phyloP scores from a whole-genome alignment of 441 rosid genomes.

The Eruca vesicaria region DNA sequence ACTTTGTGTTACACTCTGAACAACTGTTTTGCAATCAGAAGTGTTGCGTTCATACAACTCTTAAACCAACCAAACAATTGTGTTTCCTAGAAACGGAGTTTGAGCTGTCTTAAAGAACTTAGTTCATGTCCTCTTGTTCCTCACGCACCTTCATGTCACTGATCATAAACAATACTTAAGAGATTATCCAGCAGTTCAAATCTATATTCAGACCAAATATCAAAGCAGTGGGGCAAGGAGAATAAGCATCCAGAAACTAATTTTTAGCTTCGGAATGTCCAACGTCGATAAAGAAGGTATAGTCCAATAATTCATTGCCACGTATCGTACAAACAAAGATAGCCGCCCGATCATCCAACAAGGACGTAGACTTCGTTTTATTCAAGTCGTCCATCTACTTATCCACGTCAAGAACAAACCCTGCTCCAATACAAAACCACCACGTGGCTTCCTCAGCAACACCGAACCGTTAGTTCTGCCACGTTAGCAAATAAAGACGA shows the following conservation, averaged over 20 bases:
- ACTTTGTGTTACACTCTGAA: not conserved
- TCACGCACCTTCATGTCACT: not conserved
- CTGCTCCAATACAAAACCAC: not conserved
- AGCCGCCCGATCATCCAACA: slow-evolving; percentile 6
- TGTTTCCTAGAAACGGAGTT: not conserved
- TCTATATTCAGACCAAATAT: not conserved
- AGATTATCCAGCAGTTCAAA: not conserved
- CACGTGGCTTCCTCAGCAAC: not conserved
- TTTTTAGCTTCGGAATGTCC: not conserved
- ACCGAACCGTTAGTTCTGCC: slow-evolving; percentile 20
- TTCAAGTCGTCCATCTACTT: slow-evolving; percentile 16
- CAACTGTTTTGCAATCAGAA: too few species aligned
- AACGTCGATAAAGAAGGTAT: not conserved
- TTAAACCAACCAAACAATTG: not conserved
- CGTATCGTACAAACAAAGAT: not conserved
- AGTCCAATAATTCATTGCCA: not conserved
- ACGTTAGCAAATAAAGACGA: slow-evolving; percentile 5
- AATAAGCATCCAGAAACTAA: not conserved
- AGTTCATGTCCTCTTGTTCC: not conserved
- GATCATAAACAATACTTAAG: not conserved
- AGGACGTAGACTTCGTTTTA: not conserved
- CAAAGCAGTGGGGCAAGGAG: not conserved
- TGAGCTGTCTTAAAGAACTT: not conserved
- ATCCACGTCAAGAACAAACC: slow-evolving; percentile 27
- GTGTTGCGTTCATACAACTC: not conserved